phyloP scores from a whole-genome alignment of 306 rosid species.

The Biancaea sappan region DNA sequence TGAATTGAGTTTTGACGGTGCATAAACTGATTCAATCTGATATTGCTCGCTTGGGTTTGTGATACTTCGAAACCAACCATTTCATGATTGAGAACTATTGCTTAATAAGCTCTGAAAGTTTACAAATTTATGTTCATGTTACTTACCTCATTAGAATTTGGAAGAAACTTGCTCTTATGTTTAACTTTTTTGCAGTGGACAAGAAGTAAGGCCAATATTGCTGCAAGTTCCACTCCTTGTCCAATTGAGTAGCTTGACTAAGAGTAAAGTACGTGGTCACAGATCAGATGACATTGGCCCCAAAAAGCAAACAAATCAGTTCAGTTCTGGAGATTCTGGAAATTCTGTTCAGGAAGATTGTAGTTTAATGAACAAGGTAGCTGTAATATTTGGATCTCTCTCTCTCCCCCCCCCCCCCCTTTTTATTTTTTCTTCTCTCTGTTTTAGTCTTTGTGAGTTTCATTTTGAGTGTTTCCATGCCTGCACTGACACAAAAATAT shows the following conservation, averaged over 20 bases:
- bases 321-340: slow-evolving; percentile 39
- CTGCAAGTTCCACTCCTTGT: slow-evolving; percentile 52
- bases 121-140: not conserved
- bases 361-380: slow-evolving; percentile 57
- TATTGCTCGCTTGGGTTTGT: not conserved
- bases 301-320: slow-evolving; percentile 34
- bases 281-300: slow-evolving; percentile 37
- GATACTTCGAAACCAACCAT: not conserved
- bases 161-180: slow-evolving; percentile 5
- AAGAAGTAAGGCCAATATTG: slow-evolving; percentile 64
- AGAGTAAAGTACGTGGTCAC: slow-evolving; percentile 40
- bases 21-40: slow-evolving; percentile 9
- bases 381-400: slow-evolving; percentile 17
- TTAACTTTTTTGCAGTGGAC: slow-evolving; percentile 62
- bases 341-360: slow-evolving; percentile 42
- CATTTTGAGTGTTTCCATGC: not conserved
- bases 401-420: too few relatives aligned
- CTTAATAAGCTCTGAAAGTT: not conserved
- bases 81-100: not conserved
- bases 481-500: slow-evolving; percentile 22
- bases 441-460: not conserved
- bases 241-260: slow-evolving; percentile 32
- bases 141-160: slow-evolving; percentile 17
- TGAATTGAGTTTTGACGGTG: slow-evolving; percentile 9
- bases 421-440: not conserved